phyloP scores from a whole-genome alignment of 441 rosid species.

The Pelargonium fulgidum region DNA sequence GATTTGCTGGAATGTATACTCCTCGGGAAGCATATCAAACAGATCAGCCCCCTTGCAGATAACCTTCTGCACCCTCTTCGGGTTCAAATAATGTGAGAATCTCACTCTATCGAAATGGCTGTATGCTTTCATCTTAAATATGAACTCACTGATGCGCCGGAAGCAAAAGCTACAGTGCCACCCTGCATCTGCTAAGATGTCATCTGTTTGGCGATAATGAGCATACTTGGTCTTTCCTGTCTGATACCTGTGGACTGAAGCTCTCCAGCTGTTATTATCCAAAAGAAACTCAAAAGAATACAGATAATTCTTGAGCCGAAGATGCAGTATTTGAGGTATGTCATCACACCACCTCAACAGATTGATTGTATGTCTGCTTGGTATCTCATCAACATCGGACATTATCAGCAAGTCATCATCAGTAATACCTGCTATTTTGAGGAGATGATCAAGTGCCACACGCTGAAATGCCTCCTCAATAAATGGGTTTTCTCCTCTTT shows the following conservation, averaged over 20 bases:
- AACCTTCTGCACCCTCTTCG: conserved; percentile 19
- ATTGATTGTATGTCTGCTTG: conserved; percentile 4
- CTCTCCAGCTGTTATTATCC: conserved; percentile 8
- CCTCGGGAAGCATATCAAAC: conserved; percentile 27
- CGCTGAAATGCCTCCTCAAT: conserved; percentile 22
- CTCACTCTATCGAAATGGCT: conserved; percentile 23
- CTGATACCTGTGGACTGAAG: neutral
- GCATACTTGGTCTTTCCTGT: conserved; percentile 6
- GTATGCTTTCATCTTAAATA: conserved; percentile 19
- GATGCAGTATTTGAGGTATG: conserved; percentile 19
- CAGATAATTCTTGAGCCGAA: conserved; percentile 22
- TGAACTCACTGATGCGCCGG: conserved; percentile 4
- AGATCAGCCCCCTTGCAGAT: conserved; percentile 25
- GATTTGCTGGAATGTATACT: conserved; percentile 23
- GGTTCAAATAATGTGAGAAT: conserved; percentile 15
- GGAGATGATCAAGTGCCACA: conserved; percentile 23
- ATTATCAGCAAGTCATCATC: conserved; percentile 9
- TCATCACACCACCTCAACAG: conserved; percentile 23
- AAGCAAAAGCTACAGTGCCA: conserved; percentile 9
- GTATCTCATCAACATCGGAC: conserved; percentile 3
- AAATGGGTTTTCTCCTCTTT: conserved; percentile 21
- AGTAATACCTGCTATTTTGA: conserved; percentile 6
- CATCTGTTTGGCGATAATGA: conserved; percentile 7
- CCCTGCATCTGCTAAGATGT: neutral
- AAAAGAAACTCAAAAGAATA: conserved; percentile 24